Evolutionary conservation across 805 yeast species (phyloP), one percentile per base, ranked within the genome.

Genomic region (Cyberlindnera amylophila): DNA sequence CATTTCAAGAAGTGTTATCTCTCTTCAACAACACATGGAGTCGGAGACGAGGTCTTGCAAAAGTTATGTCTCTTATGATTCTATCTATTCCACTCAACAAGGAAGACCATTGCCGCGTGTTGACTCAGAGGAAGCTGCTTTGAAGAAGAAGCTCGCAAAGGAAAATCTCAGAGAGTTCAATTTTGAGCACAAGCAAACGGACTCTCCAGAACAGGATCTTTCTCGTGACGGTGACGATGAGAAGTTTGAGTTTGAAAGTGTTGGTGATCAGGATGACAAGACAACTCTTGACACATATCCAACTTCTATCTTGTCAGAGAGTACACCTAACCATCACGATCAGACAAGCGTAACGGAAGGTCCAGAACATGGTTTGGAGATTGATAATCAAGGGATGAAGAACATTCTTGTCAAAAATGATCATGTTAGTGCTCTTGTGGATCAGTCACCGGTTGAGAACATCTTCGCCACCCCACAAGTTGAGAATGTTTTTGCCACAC

Each of bases 31-130:
- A 11, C 45, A 36, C 18, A 36, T 39, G 18, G 48, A 41, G n/a
- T 41, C 45, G 4, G 48, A 44, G 39, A 29, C 42, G 10, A 37
- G 45, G 16, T 37, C 45, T 16, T 41, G 48, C 21, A 48, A 68
- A 45, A 80, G 85, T 1, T 79, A 78, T 51, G 50, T 79, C 36
- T 75, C 82, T 31, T 81, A 80, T 47, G 84, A 80, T 54, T 79
- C 85, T 1, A 19, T 38, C 15, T 31, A 36, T 36, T 26, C 39
- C 14, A 26, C 17, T 28, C 9, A 30, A 26, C 32, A 36, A 12
- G 24, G 24, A 6, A 21, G 24, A 21, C 6, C 24, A 6, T 21
- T 21, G 24, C 24, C 24, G 6, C 24, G 24, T 21, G 24, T 21
- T 21, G 34, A 32, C 7, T 9, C 23, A 10, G 45, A 38, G 16